Evolutionary conservation across 2,329 filamentous ascomycete species (phyloP).

Genomic region (Pseudocercospora musae): DNA sequence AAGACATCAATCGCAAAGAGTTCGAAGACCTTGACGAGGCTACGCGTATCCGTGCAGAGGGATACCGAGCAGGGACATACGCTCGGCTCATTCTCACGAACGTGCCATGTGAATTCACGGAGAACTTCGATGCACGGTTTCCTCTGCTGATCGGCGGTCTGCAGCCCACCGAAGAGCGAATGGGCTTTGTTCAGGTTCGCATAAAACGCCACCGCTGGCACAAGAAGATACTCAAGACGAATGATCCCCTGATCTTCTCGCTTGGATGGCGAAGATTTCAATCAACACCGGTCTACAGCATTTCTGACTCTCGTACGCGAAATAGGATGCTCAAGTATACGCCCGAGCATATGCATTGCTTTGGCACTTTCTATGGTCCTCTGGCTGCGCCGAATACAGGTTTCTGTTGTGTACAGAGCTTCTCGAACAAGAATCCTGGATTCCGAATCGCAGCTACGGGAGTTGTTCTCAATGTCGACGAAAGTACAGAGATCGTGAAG

Average conservation of each 20-base stretch:
- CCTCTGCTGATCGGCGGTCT: slow-evolving; percentile 91
- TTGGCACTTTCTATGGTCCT: slow-evolving; percentile 91
- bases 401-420: slow-evolving; percentile 88
- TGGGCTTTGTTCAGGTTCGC: slow-evolving; percentile 90
- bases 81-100: slow-evolving; percentile 84
- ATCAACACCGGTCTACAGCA: slow-evolving; percentile 87
- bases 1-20: slow-evolving; percentile 93
- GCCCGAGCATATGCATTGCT: slow-evolving; percentile 99
- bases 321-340: slow-evolving; percentile 99
- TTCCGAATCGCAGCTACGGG: slow-evolving; percentile 95
- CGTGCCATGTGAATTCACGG: slow-evolving; percentile 86
- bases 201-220: slow-evolving; percentile 99
- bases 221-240: slow-evolving; percentile 98
- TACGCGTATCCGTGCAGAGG: slow-evolving; percentile 81
- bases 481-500: slow-evolving; percentile 96
- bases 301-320: slow-evolving; percentile 85
- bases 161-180: slow-evolving; percentile 87
- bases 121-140: slow-evolving; percentile 73
- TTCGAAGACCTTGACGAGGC: slow-evolving; percentile 82
- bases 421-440: slow-evolving; percentile 78
- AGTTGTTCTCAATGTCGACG: slow-evolving; percentile 89
- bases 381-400: slow-evolving; percentile 93
- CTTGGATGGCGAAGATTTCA: slow-evolving; percentile 96
- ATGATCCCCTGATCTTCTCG: slow-evolving; percentile 95
- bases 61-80: slow-evolving; percentile 88